Evolutionary conservation across 768 basidiomycete genomes (phyloP), one percentile per base, ranked within the genome.

Genomic region (Hygrocybe punicea): DNA sequence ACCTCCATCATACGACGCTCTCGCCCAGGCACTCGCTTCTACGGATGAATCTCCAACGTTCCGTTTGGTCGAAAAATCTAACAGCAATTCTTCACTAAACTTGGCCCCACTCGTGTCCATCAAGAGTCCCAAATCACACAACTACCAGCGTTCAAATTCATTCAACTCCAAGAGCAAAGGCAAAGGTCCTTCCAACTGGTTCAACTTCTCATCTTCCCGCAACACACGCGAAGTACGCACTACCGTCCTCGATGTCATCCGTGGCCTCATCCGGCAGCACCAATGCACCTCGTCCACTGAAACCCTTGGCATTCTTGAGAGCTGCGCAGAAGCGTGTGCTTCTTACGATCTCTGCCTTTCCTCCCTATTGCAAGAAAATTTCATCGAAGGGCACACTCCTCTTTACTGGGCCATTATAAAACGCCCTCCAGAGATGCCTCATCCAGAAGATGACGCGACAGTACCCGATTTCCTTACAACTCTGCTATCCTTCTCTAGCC

Each of bases 331-430:
- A 10, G 84, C 84, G 0, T 89, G 87, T 62, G 62, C 66, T 8
- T 65, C 76, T 0, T 75, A 84, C 36, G 70, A 69, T 16, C 60
- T 89, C 1, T 77, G 80, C 4, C 71, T 89, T 36, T 76, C 84
- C 0, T 57, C 73, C 0, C 62, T 90, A 8, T 71, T 90, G 0
- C 87, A 88, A 63, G 83, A 87, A 45, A 78, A 70, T 25, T 82
- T 74, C 8, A 82, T 89, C 36, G 88, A 89, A 62, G 75, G 73
- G 0, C 86, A 84, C 62, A 83, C 84, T 0, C 84, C 86, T 0
- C 60, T 90, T 2, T 89, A 89, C 64, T 90, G 89, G 89, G 84
- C 83, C 0, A 82, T 89, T 60, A 70, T 89, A 21, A 87, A 86
- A 55, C 79, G 78, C 2, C 77, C 77, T 0, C 65, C 74, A 6